Conservation (phyloP, 164 flowering plant genomes). For the Aristolochia contorta region DNA sequence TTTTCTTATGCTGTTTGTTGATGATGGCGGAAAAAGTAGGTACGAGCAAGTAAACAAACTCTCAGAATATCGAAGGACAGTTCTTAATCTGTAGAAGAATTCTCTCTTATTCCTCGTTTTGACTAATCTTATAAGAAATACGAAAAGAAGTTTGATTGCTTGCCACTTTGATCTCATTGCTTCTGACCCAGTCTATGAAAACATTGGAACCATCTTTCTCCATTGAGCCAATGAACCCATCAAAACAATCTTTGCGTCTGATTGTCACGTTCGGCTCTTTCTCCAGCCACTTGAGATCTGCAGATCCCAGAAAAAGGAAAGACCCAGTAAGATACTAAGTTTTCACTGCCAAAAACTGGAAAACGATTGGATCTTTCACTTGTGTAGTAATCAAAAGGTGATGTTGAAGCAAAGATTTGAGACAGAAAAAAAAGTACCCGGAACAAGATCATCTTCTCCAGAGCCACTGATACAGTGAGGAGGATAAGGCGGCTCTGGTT, state of each 20-base stretch:
- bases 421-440: slow-evolving; percentile 10
- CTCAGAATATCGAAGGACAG: no score
- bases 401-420: no score
- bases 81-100: no score
- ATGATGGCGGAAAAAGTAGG: no score
- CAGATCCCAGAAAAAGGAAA: background rate
- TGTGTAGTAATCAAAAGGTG: background rate
- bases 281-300: slow-evolving; percentile 70
- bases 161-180: slow-evolving; percentile 59
- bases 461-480: slow-evolving; percentile 84
- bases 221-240: slow-evolving; percentile 68
- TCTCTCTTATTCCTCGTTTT: no score
- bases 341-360: background rate
- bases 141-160: slow-evolving; percentile 13
- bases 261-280: slow-evolving; percentile 61
- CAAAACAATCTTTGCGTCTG: slow-evolving; percentile 70
- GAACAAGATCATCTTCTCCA: slow-evolving; percentile 52
- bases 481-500: slow-evolving; percentile 91
- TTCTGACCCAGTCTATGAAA: slow-evolving; percentile 68
- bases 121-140: no score
- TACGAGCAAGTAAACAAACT: no score
- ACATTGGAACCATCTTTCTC: slow-evolving; percentile 84
- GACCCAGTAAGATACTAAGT: background rate
- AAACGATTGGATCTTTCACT: background rate
- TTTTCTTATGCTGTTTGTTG: no score